Evolutionary conservation across 2,329 filamentous ascomycete species (phyloP), one percentile per base, ranked within the genome.

Genomic region (Cylindrodendrum hubeiense): DNA sequence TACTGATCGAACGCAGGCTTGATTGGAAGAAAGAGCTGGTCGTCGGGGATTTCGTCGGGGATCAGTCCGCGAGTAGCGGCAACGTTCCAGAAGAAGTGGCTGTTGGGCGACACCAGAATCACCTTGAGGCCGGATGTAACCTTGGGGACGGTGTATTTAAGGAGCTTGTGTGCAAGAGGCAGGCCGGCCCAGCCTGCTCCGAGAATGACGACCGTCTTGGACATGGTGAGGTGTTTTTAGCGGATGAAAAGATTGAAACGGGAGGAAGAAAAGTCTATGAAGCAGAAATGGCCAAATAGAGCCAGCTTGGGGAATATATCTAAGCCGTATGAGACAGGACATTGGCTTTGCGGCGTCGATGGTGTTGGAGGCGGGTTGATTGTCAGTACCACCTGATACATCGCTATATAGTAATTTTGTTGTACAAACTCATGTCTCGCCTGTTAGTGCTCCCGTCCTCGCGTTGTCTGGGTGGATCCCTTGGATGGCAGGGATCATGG

Each of bases 31-130:
- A 84, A 82, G 53, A 87, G 79, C 62, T 84, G 75, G 6, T 84
- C 79, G 64, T 86, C 83, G 17, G 79, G 77, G 59, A 87, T 76
- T 34, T 79, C 75, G 28, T 81, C 82, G 1, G 85, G 85, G 22
- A 88, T 79, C 41, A 88, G 80, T 67, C 84, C 85, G 39, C 86
- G 84, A n/a, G 86, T 83, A 2, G 86, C 83, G 1, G 86, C 86
- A 7, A 88, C 67, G 70, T 87, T 88, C 86, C 85, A 87, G 77
- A 82, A 88, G 69, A 87, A 86, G 69, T 86, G 83, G 56, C 79
- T 82, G 72, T 83, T 87, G 78, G 86, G 77, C 37, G 85, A 85
- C 15, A 88, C 81, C n/a, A 87, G 78, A 22, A 87, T 78, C 54
- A 88, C 83, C 68, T 85, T 86, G 47, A 85, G 68, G 44, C 81